A percentile compares a stretch with the other conserved stretches of the same genome.
Conservation (phyloP, 2,329 filamentous ascomycete genomes). For the Hypoxylon rubiginosum region DNA sequence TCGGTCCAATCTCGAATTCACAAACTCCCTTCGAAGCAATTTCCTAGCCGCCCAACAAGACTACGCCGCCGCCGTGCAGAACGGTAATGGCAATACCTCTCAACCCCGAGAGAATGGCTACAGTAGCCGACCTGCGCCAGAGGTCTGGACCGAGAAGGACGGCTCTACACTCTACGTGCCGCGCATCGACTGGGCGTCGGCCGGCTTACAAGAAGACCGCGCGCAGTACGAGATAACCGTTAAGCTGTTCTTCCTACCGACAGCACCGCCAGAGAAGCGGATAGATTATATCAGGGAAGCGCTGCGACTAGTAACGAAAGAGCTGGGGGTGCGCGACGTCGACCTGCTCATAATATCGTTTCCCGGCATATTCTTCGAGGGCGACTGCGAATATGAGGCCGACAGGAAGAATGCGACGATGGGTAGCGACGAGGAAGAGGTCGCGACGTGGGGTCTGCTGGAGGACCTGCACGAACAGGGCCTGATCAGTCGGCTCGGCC, state of each 20-base stretch:
- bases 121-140: constrained; percentile 51
- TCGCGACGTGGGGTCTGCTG: constrained; percentile 77
- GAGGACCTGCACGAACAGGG: constrained; percentile 81
- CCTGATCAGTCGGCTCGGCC: constrained; percentile 80
- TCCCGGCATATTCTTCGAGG: constrained; percentile 92
- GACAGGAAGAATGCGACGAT: constrained; percentile 72
- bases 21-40: constrained; percentile 87
- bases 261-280: constrained; percentile 73
- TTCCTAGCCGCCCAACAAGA: constrained; percentile 81
- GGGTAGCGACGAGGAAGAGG: constrained; percentile 75
- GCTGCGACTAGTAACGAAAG: constrained; percentile 81
- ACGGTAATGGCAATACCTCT: constrained; percentile 44
- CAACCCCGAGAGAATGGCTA: constrained; percentile 50
- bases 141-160: constrained; percentile 77
- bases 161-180: constrained; percentile 79
- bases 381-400: constrained; percentile 86
- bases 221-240: constrained; percentile 93
- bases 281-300: constrained; percentile 81
- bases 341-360: constrained; percentile 95
- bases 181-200: constrained; percentile 77
- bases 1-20: constrained; percentile 93
- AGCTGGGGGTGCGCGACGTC: constrained; percentile 80
- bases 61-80: constrained; percentile 56
- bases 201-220: constrained; percentile 83
- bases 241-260: constrained; percentile 92